These are phyloP conservation scores for Carex scoparia DNA, from an alignment of 176 grass and related monocot species.

Conservation along the genomic window DNA sequence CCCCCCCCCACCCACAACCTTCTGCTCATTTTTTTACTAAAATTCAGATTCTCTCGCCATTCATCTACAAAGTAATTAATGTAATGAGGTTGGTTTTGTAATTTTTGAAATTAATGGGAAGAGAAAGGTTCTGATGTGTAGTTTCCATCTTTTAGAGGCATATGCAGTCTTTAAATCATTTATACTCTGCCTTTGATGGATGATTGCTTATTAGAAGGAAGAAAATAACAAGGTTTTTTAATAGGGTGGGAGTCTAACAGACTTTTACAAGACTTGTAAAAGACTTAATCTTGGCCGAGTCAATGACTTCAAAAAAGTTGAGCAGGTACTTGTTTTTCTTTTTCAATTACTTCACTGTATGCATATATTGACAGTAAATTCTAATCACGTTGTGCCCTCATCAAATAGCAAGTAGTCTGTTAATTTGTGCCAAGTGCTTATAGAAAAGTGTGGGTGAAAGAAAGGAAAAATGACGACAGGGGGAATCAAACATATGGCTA, in stretches of 20 bases:
- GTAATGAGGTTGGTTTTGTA: not conserved
- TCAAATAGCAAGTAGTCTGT: not conserved
- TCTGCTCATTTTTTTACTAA: not conserved
- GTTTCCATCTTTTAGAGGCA: not conserved
- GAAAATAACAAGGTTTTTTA: not conserved
- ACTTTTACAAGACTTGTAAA: slow-evolving; percentile 45
- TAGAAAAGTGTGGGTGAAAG: not conserved
- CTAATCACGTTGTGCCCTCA: not conserved
- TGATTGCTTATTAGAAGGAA: not conserved
- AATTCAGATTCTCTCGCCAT: not conserved
- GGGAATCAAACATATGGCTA: not conserved
- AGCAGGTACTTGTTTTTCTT: slow-evolving; percentile 26
- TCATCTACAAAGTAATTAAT: not conserved
- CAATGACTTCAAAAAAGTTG: slow-evolving; percentile 33
- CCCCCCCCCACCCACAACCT: not conserved
- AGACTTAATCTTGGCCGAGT: slow-evolving; percentile 22
- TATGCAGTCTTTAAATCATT: not conserved
- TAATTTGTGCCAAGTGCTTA: not conserved
- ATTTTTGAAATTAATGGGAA: not conserved
- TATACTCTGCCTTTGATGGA: not conserved
- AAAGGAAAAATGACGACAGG: not conserved
- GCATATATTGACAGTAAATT: slow-evolving; percentile 1
- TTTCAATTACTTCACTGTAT: not conserved
- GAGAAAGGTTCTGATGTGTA: slow-evolving; percentile 1
- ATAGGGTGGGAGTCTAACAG: slow-evolving; percentile 29